Percentiles rank a stretch among this genome's conserved stretches.
Conservation (phyloP, 2,329 filamentous ascomycete species). For the Pyrenochaeta sp. region DNA sequence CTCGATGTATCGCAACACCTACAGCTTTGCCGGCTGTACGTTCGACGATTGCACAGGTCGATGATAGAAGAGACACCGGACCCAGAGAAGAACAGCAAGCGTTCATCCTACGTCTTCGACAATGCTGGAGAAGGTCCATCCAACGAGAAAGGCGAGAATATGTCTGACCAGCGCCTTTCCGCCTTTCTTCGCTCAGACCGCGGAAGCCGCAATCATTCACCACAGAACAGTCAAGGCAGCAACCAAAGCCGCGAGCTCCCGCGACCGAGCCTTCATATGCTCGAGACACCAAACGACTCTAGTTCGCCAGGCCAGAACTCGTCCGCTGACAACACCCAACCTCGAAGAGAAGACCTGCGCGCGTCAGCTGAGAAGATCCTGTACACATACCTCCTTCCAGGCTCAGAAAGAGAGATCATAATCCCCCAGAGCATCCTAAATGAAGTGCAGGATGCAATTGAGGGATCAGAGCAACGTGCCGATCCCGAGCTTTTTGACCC, state of each 20-base stretch:
- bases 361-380: constrained; percentile 97
- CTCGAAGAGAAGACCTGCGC: constrained; percentile 77
- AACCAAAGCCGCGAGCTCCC: constrained; percentile 64
- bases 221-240: constrained; percentile 58
- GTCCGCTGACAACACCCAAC: constrained; percentile 42
- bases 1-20: constrained; percentile 99
- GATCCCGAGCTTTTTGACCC: constrained; percentile 97
- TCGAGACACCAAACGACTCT: constrained; percentile 64
- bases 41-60: constrained; percentile 90
- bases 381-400: constrained; percentile 95
- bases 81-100: constrained; percentile 82
- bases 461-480: constrained; percentile 83
- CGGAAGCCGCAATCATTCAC: constrained; percentile 55
- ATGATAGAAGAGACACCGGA: constrained; percentile 94
- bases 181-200: constrained; percentile 78
- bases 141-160: constrained; percentile 68
- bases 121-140: constrained; percentile 69
- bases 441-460: constrained; percentile 86
- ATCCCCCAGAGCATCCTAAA: constrained; percentile 87
- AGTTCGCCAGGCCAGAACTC: constrained; percentile 65
- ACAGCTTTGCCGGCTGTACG: constrained; percentile 96
- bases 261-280: constrained; percentile 69
- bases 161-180: constrained; percentile 88
- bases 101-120: constrained; percentile 81
- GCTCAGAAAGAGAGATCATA: constrained; percentile 96